Base-by-base conservation (phyloP, 495 filamentous ascomycete species). In the Bombardia bombarda region DNA sequence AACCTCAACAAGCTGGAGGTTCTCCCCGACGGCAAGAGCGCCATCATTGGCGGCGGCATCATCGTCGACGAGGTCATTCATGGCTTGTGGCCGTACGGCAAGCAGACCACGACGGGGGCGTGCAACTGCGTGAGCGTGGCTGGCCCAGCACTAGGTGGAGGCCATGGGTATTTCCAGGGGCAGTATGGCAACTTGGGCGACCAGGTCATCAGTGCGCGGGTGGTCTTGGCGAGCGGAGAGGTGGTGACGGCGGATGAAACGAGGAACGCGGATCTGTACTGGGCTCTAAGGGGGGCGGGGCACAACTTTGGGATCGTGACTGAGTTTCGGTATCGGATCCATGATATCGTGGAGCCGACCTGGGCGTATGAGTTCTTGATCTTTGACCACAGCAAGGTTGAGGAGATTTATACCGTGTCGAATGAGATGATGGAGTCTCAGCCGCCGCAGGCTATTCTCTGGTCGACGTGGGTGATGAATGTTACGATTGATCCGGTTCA, bases 241-340 rank as follows among this genome's bases (percentile, higher is more conserved):
- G 50, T 56, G 5, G 64, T 70, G 7, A 66, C 52, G 3, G 51
- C 61, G 3, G 31, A 12, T 5, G 30, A 44, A 0, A 45, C 67
- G n/a, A 30, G 57, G 7, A 55, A 62, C 26, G 49, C 63, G 3
- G 69, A 79, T 24, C 62, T 80, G 40, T 77, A 65, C 52, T 79
- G 75, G 74, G 77, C 57, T 4, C 47, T 83, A 31, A 58, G 63
- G 17, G 79, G 79, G 2, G 78, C 77, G 6, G 78, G 78, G 0
- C 73, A 78, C 46, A 81, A 82, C 51, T 82, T 80, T 45, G 79
- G 77, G 24, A 73, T 81, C 44, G 70, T 83, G 6, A 71, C 57
- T 8, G 69, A 66, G 17, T 45, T 73, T 13, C 66, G 63, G 18
- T 53, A 49, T 14, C 69, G 67, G 47, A 54, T 77, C n/a, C 73